A percentile compares a stretch with the other conserved stretches of the same genome.
These are phyloP conservation scores for Epicoccum nigrum DNA, from an alignment of 2,329 filamentous ascomycete genomes.

Conservation along the genomic window DNA sequence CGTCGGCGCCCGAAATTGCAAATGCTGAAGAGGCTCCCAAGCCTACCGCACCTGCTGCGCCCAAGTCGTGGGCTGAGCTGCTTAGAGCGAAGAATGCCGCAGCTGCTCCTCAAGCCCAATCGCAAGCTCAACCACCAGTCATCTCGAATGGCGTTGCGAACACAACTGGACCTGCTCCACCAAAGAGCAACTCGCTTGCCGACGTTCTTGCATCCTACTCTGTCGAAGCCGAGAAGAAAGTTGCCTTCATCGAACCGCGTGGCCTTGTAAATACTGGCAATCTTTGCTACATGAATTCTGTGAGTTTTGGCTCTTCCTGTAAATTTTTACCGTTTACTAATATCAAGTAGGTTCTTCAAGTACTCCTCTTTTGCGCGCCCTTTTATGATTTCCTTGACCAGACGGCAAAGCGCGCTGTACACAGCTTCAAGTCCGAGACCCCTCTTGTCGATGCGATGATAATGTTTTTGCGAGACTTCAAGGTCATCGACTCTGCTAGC, in stretches of 20 bases:
- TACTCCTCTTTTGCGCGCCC: slow-evolving; percentile 88
- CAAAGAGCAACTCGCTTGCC: slow-evolving; percentile 68
- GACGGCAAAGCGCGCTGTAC: slow-evolving; percentile 78
- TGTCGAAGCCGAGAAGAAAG: slow-evolving; percentile 67
- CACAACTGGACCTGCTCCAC: slow-evolving; percentile 51
- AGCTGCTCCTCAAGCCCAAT: slow-evolving; percentile 33
- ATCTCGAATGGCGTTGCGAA: slow-evolving; percentile 36
- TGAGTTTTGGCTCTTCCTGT: slow-evolving; percentile 57
- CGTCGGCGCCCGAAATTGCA: slow-evolving; percentile 17
- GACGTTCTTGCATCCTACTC: slow-evolving; percentile 79
- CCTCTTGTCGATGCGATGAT: slow-evolving; percentile 96
- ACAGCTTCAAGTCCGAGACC: slow-evolving; percentile 95
- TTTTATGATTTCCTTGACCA: slow-evolving; percentile 95
- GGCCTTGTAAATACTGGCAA: slow-evolving; percentile 97
- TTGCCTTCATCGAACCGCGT: slow-evolving; percentile 87
- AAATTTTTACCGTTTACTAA: slow-evolving; percentile 37
- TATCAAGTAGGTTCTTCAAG: slow-evolving; percentile 78
- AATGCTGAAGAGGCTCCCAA: slow-evolving; percentile 47
- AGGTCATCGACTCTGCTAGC: slow-evolving; percentile 77
- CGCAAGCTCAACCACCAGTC: slow-evolving; percentile 17
- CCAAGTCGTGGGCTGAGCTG: slow-evolving; percentile 72
- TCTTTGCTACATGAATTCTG: slow-evolving; percentile 99
- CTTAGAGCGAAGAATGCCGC: slow-evolving; percentile 60
- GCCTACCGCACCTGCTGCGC: slow-evolving; percentile 55
- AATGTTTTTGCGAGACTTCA: slow-evolving; percentile 94